phyloP scores from a whole-genome alignment of 805 yeast species.

The Tetrapisispora phaffii region DNA sequence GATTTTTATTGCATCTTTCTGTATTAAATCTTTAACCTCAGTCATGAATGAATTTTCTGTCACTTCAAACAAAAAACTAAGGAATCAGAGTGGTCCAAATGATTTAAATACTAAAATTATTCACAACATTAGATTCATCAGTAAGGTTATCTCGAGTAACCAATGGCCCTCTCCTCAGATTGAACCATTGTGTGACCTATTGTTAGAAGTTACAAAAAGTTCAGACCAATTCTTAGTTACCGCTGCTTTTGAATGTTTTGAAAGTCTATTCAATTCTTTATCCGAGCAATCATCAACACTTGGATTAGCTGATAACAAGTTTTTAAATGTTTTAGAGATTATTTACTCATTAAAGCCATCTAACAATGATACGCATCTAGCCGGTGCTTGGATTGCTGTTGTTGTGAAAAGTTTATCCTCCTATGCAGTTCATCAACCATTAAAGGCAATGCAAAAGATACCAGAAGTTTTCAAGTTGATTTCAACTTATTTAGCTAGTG shows the following conservation, averaged over 20 bases:
- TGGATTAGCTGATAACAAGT: conserved; percentile 53
- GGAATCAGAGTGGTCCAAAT: conserved; percentile 32
- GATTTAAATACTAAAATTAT: conserved; percentile 51
- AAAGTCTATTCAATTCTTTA: conserved; percentile 20
- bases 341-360: conserved; percentile 77
- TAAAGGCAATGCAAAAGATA: conserved; percentile 43
- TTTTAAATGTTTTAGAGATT: conserved; percentile 53
- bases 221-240: conserved; percentile 79
- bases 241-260: conserved; percentile 70
- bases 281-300: conserved; percentile 34
- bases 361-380: conserved; percentile 68
- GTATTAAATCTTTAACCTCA: conserved; percentile 45
- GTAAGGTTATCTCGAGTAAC: conserved; percentile 57
- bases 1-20: conserved; percentile 55
- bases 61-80: conserved; percentile 28
- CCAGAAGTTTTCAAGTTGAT: conserved; percentile 50
- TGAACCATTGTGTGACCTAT: conserved; percentile 63
- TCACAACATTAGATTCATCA: conserved; percentile 69
- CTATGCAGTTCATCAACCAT: conserved; percentile 42
- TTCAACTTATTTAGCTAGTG: conserved; percentile 57
- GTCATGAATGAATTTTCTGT: conserved; percentile 34
- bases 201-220: conserved; percentile 68
- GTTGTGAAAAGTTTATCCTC: conserved; percentile 69
- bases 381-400: conserved; percentile 93
- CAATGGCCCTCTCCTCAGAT: conserved; percentile 74